Conservation (phyloP, 768 basidiomycete species). For the Tylopilus vinaceipallidus region DNA sequence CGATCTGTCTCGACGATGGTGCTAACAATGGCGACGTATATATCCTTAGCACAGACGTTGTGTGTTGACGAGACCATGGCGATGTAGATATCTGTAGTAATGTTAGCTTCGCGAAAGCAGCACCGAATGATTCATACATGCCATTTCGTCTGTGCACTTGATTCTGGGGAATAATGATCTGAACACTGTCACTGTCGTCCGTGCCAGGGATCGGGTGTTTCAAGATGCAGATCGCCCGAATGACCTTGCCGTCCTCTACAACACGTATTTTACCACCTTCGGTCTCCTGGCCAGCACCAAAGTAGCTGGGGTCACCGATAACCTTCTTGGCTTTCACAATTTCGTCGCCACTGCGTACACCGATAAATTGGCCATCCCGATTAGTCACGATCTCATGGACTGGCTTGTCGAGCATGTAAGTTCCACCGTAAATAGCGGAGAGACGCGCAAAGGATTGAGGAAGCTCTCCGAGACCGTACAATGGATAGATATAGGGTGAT, state of each 20-base stretch:
- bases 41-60: slow-evolving; percentile 94
- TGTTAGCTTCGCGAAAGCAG: slow-evolving; percentile 4
- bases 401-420: slow-evolving; percentile 98
- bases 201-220: slow-evolving; percentile 99
- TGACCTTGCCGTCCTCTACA: slow-evolving; percentile 89
- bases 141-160: slow-evolving; percentile 93
- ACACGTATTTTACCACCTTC: slow-evolving; percentile 83
- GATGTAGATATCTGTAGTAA: slow-evolving; percentile 87
- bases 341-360: slow-evolving; percentile 86
- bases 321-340: slow-evolving; percentile 97
- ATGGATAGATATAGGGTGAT: slow-evolving; percentile 98
- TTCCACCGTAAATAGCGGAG: slow-evolving; percentile 97
- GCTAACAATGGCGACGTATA: slow-evolving; percentile 96
- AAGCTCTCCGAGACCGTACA: slow-evolving; percentile 98
- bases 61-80: slow-evolving; percentile 97
- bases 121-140: slow-evolving; percentile 35
- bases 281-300: slow-evolving; percentile 66
- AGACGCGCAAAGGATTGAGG: slow-evolving; percentile 98
- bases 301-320: slow-evolving; percentile 98
- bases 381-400: slow-evolving; percentile 90
- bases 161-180: slow-evolving; percentile 99
- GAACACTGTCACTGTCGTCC: slow-evolving; percentile 90
- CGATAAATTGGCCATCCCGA: slow-evolving; percentile 83
- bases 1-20: slow-evolving; percentile 94
- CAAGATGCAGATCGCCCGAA: slow-evolving; percentile 95